Conservation (phyloP, 164 flowering plant species). For the Vitis cinerea region DNA sequence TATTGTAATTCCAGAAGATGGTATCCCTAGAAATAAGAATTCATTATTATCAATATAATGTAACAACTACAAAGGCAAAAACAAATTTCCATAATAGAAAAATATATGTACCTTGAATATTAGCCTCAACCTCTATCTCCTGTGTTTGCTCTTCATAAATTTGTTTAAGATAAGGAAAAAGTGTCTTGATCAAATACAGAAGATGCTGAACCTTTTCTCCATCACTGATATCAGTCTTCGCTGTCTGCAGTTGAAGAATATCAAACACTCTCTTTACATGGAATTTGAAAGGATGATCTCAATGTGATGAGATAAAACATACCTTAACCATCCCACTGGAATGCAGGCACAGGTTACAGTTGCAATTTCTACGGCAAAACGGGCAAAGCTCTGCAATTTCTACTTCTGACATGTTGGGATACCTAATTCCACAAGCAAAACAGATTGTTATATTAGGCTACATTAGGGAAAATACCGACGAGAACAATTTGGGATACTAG, state of each 20-base stretch:
- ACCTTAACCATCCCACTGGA: slow-evolving; percentile 54
- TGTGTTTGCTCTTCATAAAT: slow-evolving; percentile 49
- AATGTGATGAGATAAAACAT: background rate
- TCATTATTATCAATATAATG: background rate
- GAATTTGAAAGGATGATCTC: background rate
- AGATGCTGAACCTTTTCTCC: slow-evolving; percentile 46
- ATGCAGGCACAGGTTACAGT: slow-evolving; percentile 63
- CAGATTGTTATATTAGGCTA: background rate
- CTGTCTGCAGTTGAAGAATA: slow-evolving; percentile 30
- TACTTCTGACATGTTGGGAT: slow-evolving; percentile 43
- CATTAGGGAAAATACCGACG: background rate
- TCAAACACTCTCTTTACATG: too few species aligned
- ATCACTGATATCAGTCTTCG: slow-evolving; percentile 30
- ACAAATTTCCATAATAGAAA: background rate
- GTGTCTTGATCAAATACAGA: slow-evolving; percentile 38
- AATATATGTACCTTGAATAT: slow-evolving; percentile 41
- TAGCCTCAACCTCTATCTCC: slow-evolving; percentile 65
- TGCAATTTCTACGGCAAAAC: slow-evolving; percentile 67
- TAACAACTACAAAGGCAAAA: background rate
- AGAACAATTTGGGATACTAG: background rate
- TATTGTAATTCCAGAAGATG: slow-evolving; percentile 31
- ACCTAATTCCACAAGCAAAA: slow-evolving; percentile 40
- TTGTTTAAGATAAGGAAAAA: slow-evolving; percentile 58
- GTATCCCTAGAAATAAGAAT: slow-evolving; percentile 32
- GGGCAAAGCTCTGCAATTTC: slow-evolving; percentile 58